Evolutionary conservation across 2,329 filamentous ascomycete genomes (phyloP).

Genomic region (Scedosporium dehoogii): DNA sequence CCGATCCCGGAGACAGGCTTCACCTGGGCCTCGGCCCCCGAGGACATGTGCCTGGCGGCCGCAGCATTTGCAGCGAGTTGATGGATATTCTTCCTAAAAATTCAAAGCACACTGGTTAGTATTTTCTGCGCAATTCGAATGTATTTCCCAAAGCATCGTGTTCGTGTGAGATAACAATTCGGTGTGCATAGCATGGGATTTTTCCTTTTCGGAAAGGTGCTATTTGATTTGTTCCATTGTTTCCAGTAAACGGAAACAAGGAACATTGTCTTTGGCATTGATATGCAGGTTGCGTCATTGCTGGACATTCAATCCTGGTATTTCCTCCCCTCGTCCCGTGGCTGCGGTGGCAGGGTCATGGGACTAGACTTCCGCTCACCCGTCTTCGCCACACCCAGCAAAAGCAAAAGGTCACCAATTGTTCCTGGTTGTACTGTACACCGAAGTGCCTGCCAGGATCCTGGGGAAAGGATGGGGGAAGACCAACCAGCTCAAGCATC

Average conservation of each 20-base stretch:
- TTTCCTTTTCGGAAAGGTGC: conserved; percentile 1
- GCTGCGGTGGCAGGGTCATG: neutral
- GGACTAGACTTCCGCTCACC: neutral
- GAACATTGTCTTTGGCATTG: neutral
- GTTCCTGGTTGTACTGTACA: neutral
- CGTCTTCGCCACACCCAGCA: neutral
- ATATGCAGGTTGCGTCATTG: conserved; percentile 3
- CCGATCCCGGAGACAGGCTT: conserved; percentile 23
- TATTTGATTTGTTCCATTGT: neutral
- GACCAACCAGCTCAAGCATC: neutral
- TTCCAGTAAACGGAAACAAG: neutral
- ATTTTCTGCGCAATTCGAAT: conserved; percentile 13
- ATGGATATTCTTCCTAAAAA: conserved; percentile 30
- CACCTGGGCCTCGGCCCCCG: conserved; percentile 34
- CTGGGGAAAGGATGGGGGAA: neutral
- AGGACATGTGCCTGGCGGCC: conserved; percentile 10
- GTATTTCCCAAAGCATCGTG: neutral
- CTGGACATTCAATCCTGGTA: neutral
- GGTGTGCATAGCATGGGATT: neutral
- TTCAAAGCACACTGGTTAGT: conserved; percentile 9
- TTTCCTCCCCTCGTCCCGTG: neutral
- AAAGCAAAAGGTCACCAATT: neutral
- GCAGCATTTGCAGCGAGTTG: conserved; percentile 24
- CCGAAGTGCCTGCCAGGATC: neutral
- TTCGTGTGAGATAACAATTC: neutral